phyloP scores from a whole-genome alignment of 192 early-diverging fungal genomes.

The Rhizophagus sp. region DNA sequence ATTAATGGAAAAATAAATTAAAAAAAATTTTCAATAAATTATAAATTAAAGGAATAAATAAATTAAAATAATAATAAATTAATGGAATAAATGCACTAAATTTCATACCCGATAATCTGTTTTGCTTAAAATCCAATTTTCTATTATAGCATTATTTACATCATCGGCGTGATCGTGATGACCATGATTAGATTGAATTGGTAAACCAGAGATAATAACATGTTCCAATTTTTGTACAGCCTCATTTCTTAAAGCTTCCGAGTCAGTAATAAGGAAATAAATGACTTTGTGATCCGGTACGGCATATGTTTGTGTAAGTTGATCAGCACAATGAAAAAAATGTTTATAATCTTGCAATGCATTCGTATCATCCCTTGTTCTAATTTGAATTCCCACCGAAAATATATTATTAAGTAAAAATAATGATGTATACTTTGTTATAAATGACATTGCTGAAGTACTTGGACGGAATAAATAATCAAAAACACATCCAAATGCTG shows the following conservation, averaged over 20 bases:
- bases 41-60: too few species aligned
- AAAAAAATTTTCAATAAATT: too few species aligned
- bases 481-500: slow-evolving; percentile 44
- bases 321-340: slow-evolving; percentile 45
- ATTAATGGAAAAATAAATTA: background rate
- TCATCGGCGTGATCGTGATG: slow-evolving; percentile 39
- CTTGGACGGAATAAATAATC: slow-evolving; percentile 47
- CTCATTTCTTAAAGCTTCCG: slow-evolving; percentile 40
- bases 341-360: slow-evolving; percentile 39
- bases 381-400: slow-evolving; percentile 47
- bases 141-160: slow-evolving; percentile 43
- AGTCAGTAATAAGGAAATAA: slow-evolving; percentile 49
- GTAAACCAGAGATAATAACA: slow-evolving; percentile 40
- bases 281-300: slow-evolving; percentile 38
- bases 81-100: slow-evolving; percentile 11
- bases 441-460: slow-evolving; percentile 36
- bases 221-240: slow-evolving; percentile 36
- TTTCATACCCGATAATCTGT: slow-evolving; percentile 47
- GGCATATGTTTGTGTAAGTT: slow-evolving; percentile 36
- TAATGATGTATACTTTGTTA: slow-evolving; percentile 38
- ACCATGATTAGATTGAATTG: slow-evolving; percentile 23
- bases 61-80: too few species aligned
- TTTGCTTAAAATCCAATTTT: slow-evolving; percentile 48
- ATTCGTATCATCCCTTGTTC: slow-evolving; percentile 29
- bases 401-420: slow-evolving; percentile 40